Percentiles rank a stretch among this genome's conserved stretches.
These are phyloP conservation scores for Abrus pulchellus DNA, from an alignment of 306 rosid genomes.

Conservation along the genomic window DNA sequence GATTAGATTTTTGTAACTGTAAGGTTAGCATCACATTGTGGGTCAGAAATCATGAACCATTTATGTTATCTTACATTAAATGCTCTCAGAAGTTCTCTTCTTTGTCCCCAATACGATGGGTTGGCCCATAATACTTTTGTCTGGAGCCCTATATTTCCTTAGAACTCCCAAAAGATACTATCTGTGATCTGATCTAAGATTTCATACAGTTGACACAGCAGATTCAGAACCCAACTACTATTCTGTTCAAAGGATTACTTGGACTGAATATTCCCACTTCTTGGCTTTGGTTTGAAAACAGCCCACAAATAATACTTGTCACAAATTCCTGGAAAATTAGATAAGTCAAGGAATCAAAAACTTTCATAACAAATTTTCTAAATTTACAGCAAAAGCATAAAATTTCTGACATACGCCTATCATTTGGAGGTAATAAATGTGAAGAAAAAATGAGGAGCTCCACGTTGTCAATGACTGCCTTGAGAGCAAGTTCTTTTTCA, in stretches of 20 bases:
- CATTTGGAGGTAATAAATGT: conserved; percentile 40
- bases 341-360: conserved; percentile 16
- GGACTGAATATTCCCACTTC: neutral
- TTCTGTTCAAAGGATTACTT: neutral
- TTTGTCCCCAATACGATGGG: neutral
- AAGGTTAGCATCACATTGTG: too few relatives aligned
- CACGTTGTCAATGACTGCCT: conserved; percentile 21
- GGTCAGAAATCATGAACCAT: neutral
- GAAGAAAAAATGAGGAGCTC: conserved; percentile 53
- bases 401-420: conserved; percentile 41
- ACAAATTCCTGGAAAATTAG: conserved; percentile 45
- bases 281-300: conserved; percentile 41
- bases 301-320: conserved; percentile 51
- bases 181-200: neutral
- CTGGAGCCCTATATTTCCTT: too few relatives aligned
- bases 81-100: neutral
- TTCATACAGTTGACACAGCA: neutral
- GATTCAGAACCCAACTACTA: neutral
- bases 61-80: neutral
- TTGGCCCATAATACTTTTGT: neutral
- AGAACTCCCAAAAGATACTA: neutral
- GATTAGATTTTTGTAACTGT: too few relatives aligned
- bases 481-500: conserved; percentile 43
- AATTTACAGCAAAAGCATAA: conserved; percentile 10
- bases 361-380: neutral